A percentile compares a stretch with the other conserved stretches of the same genome.
Evolutionary conservation across 208 protist genomes (phyloP).

Genomic region (Acanthamoeba divionensis): DNA sequence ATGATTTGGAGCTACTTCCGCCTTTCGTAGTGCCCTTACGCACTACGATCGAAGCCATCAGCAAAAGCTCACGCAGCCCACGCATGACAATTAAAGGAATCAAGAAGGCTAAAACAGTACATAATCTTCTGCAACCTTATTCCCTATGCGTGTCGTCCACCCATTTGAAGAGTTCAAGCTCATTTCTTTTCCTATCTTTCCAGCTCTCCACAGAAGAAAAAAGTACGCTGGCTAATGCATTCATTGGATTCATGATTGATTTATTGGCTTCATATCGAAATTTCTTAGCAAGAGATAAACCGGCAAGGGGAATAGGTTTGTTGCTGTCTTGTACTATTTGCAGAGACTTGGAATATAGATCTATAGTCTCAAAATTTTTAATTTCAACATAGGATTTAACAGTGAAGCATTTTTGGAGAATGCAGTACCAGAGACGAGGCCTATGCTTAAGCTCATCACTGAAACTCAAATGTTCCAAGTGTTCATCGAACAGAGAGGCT

Average conservation of each 20-base stretch:
- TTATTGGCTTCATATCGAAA: slow-evolving; percentile 28
- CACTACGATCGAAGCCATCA: slow-evolving; percentile 17
- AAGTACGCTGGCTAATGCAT: slow-evolving; percentile 3
- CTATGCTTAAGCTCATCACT: slow-evolving; percentile 43
- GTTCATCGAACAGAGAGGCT: slow-evolving; percentile 28
- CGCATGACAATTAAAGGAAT: neutral
- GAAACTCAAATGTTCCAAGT: slow-evolving; percentile 53
- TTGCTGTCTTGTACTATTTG: no score
- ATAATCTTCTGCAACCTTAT: no score
- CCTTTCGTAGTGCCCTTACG: slow-evolving; percentile 29
- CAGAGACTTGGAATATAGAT: no score
- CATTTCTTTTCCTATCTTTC: no score
- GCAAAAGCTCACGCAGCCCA: neutral
- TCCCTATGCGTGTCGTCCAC: no score
- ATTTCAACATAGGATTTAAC: neutral
- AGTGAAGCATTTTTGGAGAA: neutral
- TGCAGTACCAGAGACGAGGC: neutral
- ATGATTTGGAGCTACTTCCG: neutral
- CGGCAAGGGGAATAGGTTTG: neutral
- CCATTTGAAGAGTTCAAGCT: no score
- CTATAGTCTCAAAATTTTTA: no score
- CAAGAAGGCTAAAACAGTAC: neutral
- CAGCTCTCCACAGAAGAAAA: neutral
- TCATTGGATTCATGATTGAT: slow-evolving; percentile 54
- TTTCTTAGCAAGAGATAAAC: neutral